Conservation (phyloP, 1,284 basidiomycete genomes). For the Puccinia coronata region DNA sequence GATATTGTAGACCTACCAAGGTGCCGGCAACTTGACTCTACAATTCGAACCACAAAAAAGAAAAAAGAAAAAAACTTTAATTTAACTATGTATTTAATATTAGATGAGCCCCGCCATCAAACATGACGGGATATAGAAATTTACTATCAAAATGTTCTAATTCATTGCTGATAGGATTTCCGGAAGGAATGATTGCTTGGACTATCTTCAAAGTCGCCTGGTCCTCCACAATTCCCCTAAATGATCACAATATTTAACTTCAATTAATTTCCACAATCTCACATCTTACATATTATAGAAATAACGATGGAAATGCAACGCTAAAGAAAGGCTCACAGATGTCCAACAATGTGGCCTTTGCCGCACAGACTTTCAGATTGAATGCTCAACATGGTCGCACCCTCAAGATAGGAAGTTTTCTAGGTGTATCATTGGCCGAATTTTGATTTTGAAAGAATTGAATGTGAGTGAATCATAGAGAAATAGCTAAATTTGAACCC, state of each 20-base stretch:
- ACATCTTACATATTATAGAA: no score
- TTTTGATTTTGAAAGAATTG: not conserved
- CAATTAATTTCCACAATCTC: not conserved
- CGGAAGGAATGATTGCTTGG: not conserved
- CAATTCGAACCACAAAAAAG: not conserved
- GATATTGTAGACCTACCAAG: slow-evolving; percentile 9
- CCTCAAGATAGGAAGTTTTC: slow-evolving; percentile 20
- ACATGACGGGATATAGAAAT: no score
- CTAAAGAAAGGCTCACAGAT: slow-evolving; percentile 14
- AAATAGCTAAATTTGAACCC: not conserved
- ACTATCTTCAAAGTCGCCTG: slow-evolving; percentile 5
- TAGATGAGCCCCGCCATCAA: no score
- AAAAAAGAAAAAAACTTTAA: no score
- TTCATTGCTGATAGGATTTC: slow-evolving; percentile 13
- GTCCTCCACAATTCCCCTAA: slow-evolving; percentile 23
- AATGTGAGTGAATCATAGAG: not conserved
- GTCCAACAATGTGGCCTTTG: slow-evolving; percentile 10
- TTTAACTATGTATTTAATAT: no score
- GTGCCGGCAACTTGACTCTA: slow-evolving; percentile 18
- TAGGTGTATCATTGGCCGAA: not conserved
- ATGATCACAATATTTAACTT: not conserved
- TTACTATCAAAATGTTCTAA: slow-evolving; percentile 5
- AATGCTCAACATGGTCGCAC: slow-evolving; percentile 10
- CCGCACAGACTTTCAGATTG: slow-evolving; percentile 9
- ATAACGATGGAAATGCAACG: no score